These are phyloP conservation scores for Cutaneotrichosporon dermatis DNA, from an alignment of 1,284 basidiomycete genomes.

Conservation along the genomic window DNA sequence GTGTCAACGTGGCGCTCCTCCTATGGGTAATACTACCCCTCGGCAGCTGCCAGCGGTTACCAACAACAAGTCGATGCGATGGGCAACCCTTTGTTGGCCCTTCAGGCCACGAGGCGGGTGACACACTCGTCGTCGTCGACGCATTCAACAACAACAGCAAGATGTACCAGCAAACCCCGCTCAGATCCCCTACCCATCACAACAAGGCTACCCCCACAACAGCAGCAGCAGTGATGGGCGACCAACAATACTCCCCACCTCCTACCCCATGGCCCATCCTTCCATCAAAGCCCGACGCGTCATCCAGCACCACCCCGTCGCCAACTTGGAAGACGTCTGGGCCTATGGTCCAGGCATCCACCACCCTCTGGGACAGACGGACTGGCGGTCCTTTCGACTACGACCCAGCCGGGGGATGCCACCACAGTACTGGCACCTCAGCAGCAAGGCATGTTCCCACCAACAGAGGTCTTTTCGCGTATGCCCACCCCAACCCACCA, in stretches of 20 bases:
- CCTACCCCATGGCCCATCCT: not conserved
- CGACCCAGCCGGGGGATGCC: not conserved
- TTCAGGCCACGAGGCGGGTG: not conserved
- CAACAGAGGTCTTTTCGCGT: not conserved
- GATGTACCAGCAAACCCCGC: too few relatives aligned
- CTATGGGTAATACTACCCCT: not conserved
- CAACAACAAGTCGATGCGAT: not conserved
- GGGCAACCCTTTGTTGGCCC: not conserved
- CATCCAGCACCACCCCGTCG: not conserved
- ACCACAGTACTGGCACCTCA: not conserved
- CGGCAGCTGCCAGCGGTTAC: not conserved
- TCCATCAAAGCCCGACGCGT: not conserved
- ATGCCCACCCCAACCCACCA: not conserved
- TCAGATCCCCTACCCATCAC: not conserved
- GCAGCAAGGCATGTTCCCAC: conserved; percentile 1
- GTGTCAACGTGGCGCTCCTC: not conserved
- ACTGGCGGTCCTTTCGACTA: not conserved
- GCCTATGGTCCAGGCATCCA: too few relatives aligned
- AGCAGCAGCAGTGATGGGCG: not conserved
- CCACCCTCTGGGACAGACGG: too few relatives aligned
- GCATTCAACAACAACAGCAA: not conserved
- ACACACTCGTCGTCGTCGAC: not conserved
- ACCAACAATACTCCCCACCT: not conserved
- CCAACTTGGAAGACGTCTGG: too few relatives aligned
- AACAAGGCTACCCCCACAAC: not conserved